A percentile compares a stretch with the other conserved stretches of the same genome.
Conservation (phyloP, 352 stramenopile species). For the Phytopythium ostracodes region DNA sequence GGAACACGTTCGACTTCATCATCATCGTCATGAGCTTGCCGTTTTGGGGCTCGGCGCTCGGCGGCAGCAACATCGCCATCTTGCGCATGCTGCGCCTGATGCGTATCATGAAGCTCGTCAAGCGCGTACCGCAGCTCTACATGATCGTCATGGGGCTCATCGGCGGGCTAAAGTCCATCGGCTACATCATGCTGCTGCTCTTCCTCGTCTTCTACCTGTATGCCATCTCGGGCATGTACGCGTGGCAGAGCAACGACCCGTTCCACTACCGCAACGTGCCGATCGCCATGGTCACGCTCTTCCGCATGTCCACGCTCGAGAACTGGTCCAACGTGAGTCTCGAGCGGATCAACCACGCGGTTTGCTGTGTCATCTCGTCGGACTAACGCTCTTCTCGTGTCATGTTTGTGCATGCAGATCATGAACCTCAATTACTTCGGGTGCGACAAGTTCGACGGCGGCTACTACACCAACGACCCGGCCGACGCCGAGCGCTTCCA, state of each 20-base stretch:
- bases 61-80: conserved; percentile 73
- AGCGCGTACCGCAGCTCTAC: conserved; percentile 86
- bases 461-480: conserved; percentile 57
- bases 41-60: conserved; percentile 58
- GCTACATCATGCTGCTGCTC: conserved; percentile 87
- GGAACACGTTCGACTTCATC: conserved; percentile 84
- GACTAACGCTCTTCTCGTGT: background rate
- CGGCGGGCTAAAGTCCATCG: conserved; percentile 82
- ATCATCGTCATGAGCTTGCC: conserved; percentile 81
- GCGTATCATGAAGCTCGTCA: conserved; percentile 90
- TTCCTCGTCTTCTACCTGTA: conserved; percentile 90
- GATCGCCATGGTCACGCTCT: conserved; percentile 83
- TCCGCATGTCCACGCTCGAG: conserved; percentile 77
- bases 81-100: conserved; percentile 84
- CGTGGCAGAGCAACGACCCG: conserved; percentile 84
- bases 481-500: conserved; percentile 31
- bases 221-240: conserved; percentile 88
- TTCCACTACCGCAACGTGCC: conserved; percentile 80
- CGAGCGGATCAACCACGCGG: no score
- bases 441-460: conserved; percentile 58
- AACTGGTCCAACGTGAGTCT: conserved; percentile 74
- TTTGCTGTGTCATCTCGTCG: no score
- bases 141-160: conserved; percentile 91
- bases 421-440: conserved; percentile 86
- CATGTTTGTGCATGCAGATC: conserved; percentile 20